Percentiles rank a stretch among this genome's conserved stretches.
Conservation (phyloP, 805 yeast species). For the Cyberlindnera meyerae region DNA sequence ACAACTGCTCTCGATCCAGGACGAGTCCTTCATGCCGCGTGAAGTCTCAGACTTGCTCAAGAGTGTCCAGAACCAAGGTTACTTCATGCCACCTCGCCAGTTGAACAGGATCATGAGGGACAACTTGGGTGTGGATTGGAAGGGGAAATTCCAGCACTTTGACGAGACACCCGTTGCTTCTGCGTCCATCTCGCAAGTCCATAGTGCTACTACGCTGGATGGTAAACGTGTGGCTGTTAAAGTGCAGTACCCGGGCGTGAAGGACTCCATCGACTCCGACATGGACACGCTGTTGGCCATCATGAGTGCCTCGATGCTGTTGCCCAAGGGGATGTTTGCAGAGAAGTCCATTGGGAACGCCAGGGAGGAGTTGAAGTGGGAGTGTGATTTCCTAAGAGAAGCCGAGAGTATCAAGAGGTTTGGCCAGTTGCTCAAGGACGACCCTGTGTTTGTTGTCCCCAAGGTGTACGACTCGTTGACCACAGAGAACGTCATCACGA, state of each 20-base stretch:
- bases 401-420: slow-evolving; percentile 72
- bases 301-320: slow-evolving; percentile 76
- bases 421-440: slow-evolving; percentile 52
- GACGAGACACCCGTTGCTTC: slow-evolving; percentile 93
- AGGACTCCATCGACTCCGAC: slow-evolving; percentile 88
- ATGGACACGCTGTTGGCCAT: slow-evolving; percentile 78
- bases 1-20: slow-evolving; percentile 96
- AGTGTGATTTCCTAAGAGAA: slow-evolving; percentile 91
- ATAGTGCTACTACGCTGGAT: slow-evolving; percentile 65
- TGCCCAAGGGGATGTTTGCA: slow-evolving; percentile 88
- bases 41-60: slow-evolving; percentile 78
- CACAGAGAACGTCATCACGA: slow-evolving; percentile 80
- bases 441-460: slow-evolving; percentile 72
- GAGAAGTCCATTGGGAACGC: slow-evolving; percentile 94
- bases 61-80: slow-evolving; percentile 89
- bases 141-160: slow-evolving; percentile 62
- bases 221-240: slow-evolving; percentile 83
- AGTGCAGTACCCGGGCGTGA: slow-evolving; percentile 97
- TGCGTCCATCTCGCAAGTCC: slow-evolving; percentile 97
- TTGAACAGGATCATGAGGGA: slow-evolving; percentile 65
- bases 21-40: slow-evolving; percentile 73
- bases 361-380: slow-evolving; percentile 91
- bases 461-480: slow-evolving; percentile 70
- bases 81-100: slow-evolving; percentile 94
- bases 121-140: slow-evolving; percentile 82